Base-by-base conservation (phyloP, 345 rosid genomes). In the Hypericum androsaemum region DNA sequence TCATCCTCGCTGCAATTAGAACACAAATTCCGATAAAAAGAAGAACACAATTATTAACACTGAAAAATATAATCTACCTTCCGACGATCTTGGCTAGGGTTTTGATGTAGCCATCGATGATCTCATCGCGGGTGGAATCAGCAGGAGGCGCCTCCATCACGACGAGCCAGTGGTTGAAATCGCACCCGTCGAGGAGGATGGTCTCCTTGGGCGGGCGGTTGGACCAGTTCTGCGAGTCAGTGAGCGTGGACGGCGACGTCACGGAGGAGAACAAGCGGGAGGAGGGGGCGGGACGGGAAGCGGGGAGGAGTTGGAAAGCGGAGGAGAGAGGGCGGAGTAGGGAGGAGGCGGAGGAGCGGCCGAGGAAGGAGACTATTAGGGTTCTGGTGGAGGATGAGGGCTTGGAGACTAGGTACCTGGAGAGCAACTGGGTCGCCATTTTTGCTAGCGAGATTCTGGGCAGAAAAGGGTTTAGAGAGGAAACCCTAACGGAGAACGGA, bases 91-190 rank as follows among this genome's bases (percentile, higher is more conserved):
- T 57, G 7, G 90, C 84, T 3, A 92, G 80, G 65, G 74, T 81
- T 71, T 85, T 92, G 69, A 77, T 83, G 44, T 88, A 88, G 46
- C 52, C 39, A 44, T 88, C 85, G 10, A 92, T 85, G 39, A 92
- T 88, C 43, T 92, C 97, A 40, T 92, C 98, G 61, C 97, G 74
- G 2, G 97, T 83, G 11, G 73, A 80, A 3, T 78, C 76, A 6
- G 76, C 88, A 52, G 74, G 72, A 2, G 84, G 97, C 47, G 65
- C 64, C 13, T 83, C 95, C 83, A 88, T 42, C 6, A 92, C 94
- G 8, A 92, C 80, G 17, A 92, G 94, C 97, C 97, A 88, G 64
- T 92, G 98, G 48, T 92, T 79, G 39, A 88, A 92, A 70, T 92
- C 98, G 59, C 95, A 88, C 0, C 98, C 88, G 56, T 88, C 96